A percentile compares a stretch with the other conserved stretches of the same genome.
phyloP scores from a whole-genome alignment of 2,329 filamentous ascomycete genomes.

The Aspergillus vadensis region DNA sequence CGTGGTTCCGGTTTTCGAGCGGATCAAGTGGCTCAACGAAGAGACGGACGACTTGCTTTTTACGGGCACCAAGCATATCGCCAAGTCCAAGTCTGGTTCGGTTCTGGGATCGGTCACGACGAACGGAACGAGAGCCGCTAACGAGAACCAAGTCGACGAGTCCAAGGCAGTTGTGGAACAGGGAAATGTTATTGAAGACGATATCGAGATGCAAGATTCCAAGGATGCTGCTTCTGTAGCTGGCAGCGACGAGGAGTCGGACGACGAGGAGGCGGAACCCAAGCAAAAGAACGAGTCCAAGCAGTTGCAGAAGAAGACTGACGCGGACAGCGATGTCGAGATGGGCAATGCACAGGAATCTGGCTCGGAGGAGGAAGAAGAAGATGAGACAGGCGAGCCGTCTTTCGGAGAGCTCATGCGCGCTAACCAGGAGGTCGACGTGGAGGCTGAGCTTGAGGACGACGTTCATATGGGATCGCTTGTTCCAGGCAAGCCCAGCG shows the following conservation, averaged over 20 bases:
- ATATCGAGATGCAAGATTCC: constrained; percentile 45
- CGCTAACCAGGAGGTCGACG: constrained; percentile 72
- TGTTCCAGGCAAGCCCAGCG: constrained; percentile 49
- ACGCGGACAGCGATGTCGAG: constrained; percentile 27
- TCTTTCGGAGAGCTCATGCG: constrained; percentile 87
- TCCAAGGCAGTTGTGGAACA: constrained; percentile 56
- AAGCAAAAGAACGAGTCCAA: constrained; percentile 24
- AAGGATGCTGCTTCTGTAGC: constrained; percentile 35
- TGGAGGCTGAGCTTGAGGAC: constrained; percentile 56
- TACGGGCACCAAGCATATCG: constrained; percentile 48
- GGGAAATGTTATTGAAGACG: constrained; percentile 49
- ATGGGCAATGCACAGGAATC: constrained; percentile 41
- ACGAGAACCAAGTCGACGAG: constrained; percentile 59
- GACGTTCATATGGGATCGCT: constrained; percentile 46
- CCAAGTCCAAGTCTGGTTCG: constrained; percentile 46
- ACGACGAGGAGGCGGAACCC: constrained; percentile 21
- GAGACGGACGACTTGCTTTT: constrained; percentile 48
- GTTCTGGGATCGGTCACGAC: constrained; percentile 51
- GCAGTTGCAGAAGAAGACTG: constrained; percentile 18
- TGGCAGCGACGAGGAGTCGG: constrained; percentile 28
- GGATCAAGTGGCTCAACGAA: constrained; percentile 49
- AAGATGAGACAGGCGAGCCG: constrained; percentile 56
- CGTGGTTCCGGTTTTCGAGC: constrained; percentile 53
- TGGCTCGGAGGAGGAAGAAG: constrained; percentile 36
- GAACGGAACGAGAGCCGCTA: constrained; percentile 55